These are phyloP conservation scores for Beauveria pseudobassiana DNA, from an alignment of 2,329 filamentous ascomycete genomes.

Conservation along the genomic window DNA sequence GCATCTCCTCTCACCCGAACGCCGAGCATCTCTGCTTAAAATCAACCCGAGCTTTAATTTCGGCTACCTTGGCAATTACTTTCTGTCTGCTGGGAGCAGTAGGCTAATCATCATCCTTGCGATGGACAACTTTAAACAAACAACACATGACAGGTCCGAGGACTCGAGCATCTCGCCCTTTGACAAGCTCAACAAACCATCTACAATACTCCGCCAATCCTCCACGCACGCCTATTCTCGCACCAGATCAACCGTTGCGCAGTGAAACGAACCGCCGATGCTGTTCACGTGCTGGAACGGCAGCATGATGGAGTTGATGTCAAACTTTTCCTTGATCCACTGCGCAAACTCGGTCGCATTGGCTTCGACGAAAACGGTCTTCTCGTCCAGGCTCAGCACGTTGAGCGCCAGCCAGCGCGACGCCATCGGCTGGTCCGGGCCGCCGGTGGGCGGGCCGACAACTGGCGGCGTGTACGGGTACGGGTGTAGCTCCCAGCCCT, in stretches of 20 bases:
- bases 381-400: slow-evolving; percentile 20
- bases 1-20: not conserved
- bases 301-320: slow-evolving; percentile 14
- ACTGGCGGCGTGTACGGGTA: slow-evolving; percentile 17
- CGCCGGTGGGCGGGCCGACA: not conserved
- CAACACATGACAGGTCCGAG: too few species aligned
- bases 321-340: slow-evolving; percentile 14
- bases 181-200: not conserved
- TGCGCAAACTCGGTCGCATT: slow-evolving; percentile 16
- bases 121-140: too few species aligned
- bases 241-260: slow-evolving; percentile 19
- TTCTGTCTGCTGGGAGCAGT: not conserved
- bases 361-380: slow-evolving; percentile 21
- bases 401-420: slow-evolving; percentile 22
- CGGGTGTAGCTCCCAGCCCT: slow-evolving; percentile 21
- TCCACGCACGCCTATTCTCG: not conserved
- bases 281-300: slow-evolving; percentile 26
- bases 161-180: too few species aligned
- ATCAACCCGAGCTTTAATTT: not conserved
- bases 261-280: slow-evolving; percentile 26
- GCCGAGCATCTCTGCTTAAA: not conserved
- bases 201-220: not conserved
- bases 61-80: not conserved
- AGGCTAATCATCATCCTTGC: too few species aligned
- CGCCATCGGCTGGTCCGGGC: slow-evolving; percentile 21